Evolutionary conservation across 441 rosid species (phyloP).

Genomic region (Populus tomentosa): DNA sequence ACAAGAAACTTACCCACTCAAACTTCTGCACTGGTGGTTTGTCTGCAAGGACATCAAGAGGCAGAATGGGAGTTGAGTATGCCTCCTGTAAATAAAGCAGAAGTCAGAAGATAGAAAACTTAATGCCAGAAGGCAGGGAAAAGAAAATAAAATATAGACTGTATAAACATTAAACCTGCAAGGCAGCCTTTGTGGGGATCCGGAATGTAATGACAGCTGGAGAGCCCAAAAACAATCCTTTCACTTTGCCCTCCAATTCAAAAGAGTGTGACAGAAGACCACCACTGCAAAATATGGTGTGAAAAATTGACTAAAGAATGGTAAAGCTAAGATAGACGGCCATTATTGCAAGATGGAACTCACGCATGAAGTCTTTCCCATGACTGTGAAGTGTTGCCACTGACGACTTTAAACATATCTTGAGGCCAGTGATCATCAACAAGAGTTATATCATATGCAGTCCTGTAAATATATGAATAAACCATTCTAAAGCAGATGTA

Average conservation of each 20-base stretch:
- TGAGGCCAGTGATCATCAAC: conserved; percentile 65
- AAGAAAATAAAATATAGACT: neutral
- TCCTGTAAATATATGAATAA: conserved; percentile 39
- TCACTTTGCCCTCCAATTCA: conserved; percentile 81
- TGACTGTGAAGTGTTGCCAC: conserved; percentile 71
- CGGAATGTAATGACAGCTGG: conserved; percentile 92
- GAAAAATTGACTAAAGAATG: neutral
- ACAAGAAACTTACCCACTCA: conserved; percentile 52
- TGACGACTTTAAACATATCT: conserved; percentile 51
- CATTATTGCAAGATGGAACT: conserved; percentile 30
- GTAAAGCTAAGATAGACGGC: neutral
- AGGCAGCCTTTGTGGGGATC: conserved; percentile 73
- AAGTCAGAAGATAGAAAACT: conserved; percentile 8
- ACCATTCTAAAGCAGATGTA: neutral
- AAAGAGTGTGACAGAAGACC: conserved; percentile 74
- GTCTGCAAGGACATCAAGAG: conserved; percentile 83
- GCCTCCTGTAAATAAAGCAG: conserved; percentile 44
- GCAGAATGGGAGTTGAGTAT: conserved; percentile 74
- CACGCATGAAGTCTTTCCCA: conserved; percentile 98
- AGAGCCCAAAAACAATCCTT: conserved; percentile 69
- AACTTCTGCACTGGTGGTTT: conserved; percentile 67
- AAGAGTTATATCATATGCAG: conserved; percentile 77
- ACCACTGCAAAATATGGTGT: conserved; percentile 44
- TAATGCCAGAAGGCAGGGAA: neutral
- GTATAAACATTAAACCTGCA: conserved; percentile 54